Evolutionary conservation across 140 eudicot species (phyloP).

Genomic region (Anethum foeniculum): DNA sequence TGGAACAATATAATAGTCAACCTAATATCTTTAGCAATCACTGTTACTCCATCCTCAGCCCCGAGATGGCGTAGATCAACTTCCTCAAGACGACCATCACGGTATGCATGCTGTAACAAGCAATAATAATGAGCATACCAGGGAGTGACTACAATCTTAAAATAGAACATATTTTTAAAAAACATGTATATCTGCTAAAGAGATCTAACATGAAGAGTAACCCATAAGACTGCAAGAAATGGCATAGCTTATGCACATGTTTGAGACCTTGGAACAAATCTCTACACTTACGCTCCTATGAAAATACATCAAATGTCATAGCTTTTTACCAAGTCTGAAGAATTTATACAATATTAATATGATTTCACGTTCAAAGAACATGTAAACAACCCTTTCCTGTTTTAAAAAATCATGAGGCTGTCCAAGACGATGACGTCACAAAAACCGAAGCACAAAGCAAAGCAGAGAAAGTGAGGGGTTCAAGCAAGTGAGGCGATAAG

Average conservation of each 20-base stretch:
- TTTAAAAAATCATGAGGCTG: background rate
- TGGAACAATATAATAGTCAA: slow-evolving; percentile 5
- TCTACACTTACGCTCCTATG: background rate
- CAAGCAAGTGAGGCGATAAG: background rate
- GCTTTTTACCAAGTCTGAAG: background rate
- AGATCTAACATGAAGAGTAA: background rate
- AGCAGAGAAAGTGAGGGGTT: background rate
- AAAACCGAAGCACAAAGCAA: background rate
- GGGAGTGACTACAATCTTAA: background rate
- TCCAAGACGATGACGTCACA: background rate
- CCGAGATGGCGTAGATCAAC: slow-evolving; percentile 80
- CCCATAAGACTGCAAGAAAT: background rate
- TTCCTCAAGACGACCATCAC: slow-evolving; percentile 92
- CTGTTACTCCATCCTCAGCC: slow-evolving; percentile 79
- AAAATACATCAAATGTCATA: background rate
- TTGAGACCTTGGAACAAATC: background rate
- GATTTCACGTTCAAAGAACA: background rate
- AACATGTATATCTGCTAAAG: background rate
- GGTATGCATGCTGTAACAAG: slow-evolving; percentile 74
- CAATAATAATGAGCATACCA: background rate
- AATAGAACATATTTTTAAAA: background rate
- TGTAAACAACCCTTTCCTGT: background rate
- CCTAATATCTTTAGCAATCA: slow-evolving; percentile 82
- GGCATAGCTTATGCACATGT: background rate
- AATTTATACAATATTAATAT: background rate